Percentiles rank a stretch among this genome's conserved stretches.
Evolutionary conservation across 2,329 filamentous ascomycete genomes (phyloP).

Genomic region (Neurospora sp.): DNA sequence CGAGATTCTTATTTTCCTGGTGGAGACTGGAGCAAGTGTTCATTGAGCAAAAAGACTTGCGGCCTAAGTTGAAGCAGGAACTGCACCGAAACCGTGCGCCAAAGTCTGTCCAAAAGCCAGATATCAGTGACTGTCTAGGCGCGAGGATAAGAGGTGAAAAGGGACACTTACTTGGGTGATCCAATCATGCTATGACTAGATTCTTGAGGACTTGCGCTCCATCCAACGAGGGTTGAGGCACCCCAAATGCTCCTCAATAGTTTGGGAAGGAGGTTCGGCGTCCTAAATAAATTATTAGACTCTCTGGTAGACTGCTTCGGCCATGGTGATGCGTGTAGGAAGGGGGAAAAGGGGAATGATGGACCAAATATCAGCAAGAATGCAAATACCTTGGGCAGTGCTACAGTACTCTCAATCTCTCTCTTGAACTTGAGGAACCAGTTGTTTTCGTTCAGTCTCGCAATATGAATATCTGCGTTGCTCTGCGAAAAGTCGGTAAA

Average conservation of each 20-base stretch:
- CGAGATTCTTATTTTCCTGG: neutral
- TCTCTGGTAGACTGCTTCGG: neutral
- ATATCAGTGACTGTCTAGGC: neutral
- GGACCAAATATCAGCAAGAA: neutral
- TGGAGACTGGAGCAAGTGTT: too few relatives aligned
- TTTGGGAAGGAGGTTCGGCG: neutral
- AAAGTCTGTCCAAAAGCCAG: neutral
- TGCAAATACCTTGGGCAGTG: neutral
- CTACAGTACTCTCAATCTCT: neutral
- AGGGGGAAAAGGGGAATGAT: neutral
- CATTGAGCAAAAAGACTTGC: neutral
- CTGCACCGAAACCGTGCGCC: neutral
- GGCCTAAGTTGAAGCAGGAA: too few relatives aligned
- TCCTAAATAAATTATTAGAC: neutral
- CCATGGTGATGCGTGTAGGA: neutral
- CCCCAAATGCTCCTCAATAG: neutral
- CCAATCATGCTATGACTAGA: neutral
- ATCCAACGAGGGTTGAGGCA: neutral
- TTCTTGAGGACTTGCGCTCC: neutral
- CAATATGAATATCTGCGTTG: too few relatives aligned
- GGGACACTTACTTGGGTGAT: neutral
- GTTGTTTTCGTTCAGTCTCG: neutral
- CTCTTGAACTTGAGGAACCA: neutral
- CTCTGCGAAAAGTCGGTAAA: neutral
- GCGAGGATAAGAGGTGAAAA: neutral